These are phyloP conservation scores for Huntiella moniliformis DNA, from an alignment of 2,329 filamentous ascomycete species.

Conservation along the genomic window DNA sequence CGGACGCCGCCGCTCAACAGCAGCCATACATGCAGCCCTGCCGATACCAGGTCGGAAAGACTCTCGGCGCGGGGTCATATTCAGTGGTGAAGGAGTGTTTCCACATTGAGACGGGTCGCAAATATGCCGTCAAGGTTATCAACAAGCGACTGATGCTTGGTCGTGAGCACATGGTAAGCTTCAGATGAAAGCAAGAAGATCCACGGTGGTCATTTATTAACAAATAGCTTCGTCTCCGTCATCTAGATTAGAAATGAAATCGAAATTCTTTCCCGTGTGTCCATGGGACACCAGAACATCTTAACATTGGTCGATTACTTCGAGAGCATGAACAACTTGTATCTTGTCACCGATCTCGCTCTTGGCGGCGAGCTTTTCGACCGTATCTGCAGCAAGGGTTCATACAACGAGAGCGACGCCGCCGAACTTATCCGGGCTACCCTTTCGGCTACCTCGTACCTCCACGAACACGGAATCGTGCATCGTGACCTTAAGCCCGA, in stretches of 20 bases:
- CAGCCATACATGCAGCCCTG: constrained; percentile 71
- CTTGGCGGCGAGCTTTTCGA: constrained; percentile 95
- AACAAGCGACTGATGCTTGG: constrained; percentile 97
- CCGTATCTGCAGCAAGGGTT: constrained; percentile 94
- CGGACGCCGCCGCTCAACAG: neutral
- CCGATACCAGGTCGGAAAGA: constrained; percentile 97
- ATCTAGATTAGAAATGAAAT: constrained; percentile 86
- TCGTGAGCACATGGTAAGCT: constrained; percentile 81
- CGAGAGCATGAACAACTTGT: constrained; percentile 98
- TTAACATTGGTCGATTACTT: constrained; percentile 97
- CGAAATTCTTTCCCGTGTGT: constrained; percentile 91
- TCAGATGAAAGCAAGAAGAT: neutral
- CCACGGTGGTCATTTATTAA: neutral
- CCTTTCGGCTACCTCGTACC: constrained; percentile 90
- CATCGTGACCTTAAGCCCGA: constrained; percentile 96
- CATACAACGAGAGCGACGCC: constrained; percentile 94
- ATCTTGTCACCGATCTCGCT: constrained; percentile 91
- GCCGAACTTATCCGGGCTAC: constrained; percentile 89
- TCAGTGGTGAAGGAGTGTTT: constrained; percentile 98
- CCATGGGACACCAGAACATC: constrained; percentile 97
- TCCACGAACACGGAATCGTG: constrained; percentile 96
- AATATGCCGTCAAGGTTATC: constrained; percentile 98
- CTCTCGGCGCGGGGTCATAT: constrained; percentile 87
- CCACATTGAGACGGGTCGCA: constrained; percentile 90
- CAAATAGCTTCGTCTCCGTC: neutral